Evolutionary conservation across 2,329 filamentous ascomycete genomes (phyloP).

Genomic region (Apiospora koreana): DNA sequence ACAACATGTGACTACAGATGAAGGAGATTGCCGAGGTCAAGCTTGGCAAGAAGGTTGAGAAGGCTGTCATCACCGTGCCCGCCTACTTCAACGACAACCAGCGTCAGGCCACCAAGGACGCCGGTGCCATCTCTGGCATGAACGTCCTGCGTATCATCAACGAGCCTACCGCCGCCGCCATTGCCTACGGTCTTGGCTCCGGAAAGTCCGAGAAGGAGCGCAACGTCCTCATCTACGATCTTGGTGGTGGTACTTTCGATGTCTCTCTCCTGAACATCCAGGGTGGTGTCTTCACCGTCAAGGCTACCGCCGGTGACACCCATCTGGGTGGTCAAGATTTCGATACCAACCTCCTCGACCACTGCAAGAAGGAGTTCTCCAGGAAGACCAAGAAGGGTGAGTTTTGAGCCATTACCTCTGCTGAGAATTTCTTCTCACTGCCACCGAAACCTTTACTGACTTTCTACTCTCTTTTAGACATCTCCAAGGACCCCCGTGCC

Average conservation of each 20-base stretch:
- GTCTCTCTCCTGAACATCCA: conserved; percentile 98
- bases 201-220: conserved; percentile 97
- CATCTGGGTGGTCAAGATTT: conserved; percentile 96
- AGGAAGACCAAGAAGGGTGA: conserved; percentile 71
- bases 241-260: conserved; percentile 99
- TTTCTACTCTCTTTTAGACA: neutral
- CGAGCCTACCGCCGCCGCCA: conserved; percentile 97
- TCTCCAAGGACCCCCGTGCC: conserved; percentile 83
- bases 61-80: conserved; percentile 97
- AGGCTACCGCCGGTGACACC: conserved; percentile 96
- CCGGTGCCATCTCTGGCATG: conserved; percentile 93
- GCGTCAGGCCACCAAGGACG: conserved; percentile 98
- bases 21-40: conserved; percentile 99
- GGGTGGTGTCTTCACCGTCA: conserved; percentile 98
- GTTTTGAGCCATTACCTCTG: neutral
- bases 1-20: conserved; percentile 63
- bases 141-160: conserved; percentile 99
- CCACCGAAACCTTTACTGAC: neutral
- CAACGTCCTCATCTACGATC: conserved; percentile 99
- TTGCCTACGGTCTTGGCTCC: conserved; percentile 94
- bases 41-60: conserved; percentile 98
- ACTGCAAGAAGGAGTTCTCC: conserved; percentile 95
- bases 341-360: conserved; percentile 91
- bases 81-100: conserved; percentile 99
- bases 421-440: neutral